Evolutionary conservation across 352 stramenopile species (phyloP).

Genomic region (Aphanomyces cochlioides): DNA sequence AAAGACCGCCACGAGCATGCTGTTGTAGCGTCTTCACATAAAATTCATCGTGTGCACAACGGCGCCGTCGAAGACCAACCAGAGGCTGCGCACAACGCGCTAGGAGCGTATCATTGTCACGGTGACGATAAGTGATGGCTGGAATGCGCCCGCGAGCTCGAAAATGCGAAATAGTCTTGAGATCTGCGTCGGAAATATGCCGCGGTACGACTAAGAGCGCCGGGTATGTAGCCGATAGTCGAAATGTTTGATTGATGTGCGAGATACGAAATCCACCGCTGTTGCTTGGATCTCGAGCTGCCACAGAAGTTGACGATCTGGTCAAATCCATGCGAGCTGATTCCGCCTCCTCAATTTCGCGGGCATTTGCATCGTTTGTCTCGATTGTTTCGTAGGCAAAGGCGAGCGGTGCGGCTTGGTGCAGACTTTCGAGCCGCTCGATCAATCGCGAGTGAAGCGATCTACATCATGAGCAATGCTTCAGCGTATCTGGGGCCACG

Average conservation of each 20-base stretch:
- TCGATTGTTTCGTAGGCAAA: constrained; percentile 10
- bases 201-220: constrained; percentile 86
- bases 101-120: constrained; percentile 86
- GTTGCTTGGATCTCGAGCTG: background rate
- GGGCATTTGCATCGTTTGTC: background rate
- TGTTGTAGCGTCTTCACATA: constrained; percentile 56
- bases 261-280: constrained; percentile 58
- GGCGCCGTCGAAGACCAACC: constrained; percentile 91
- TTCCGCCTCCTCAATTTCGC: background rate
- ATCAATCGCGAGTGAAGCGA: constrained; percentile 9
- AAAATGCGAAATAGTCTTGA: constrained; percentile 87
- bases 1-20: constrained; percentile 55
- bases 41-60: constrained; percentile 88
- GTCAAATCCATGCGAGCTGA: background rate
- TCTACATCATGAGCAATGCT: background rate
- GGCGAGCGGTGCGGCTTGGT: constrained; percentile 17
- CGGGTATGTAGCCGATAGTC: constrained; percentile 79
- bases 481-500: too few relatives aligned
- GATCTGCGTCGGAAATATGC: constrained; percentile 87
- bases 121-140: constrained; percentile 86
- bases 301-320: background rate
- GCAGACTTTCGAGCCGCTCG: constrained; percentile 3
- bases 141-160: constrained; percentile 90
- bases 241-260: constrained; percentile 70
- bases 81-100: constrained; percentile 92